Conservation (phyloP, 1,139 yeast genomes). For the Suhomyces terraborum region DNA sequence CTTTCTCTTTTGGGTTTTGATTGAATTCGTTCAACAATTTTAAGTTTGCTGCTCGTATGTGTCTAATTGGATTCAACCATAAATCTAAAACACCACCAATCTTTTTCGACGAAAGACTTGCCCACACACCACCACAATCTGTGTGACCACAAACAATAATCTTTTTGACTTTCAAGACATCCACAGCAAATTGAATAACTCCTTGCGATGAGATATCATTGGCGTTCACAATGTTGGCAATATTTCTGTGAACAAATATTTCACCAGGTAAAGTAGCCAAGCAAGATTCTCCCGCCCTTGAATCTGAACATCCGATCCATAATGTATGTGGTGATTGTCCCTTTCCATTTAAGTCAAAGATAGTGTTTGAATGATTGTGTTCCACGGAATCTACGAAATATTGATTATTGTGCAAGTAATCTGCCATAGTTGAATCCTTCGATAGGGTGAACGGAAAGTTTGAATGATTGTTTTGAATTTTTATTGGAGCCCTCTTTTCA, state of each 20-base stretch:
- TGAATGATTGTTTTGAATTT: conserved; percentile 13
- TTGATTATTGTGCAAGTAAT: conserved; percentile 67
- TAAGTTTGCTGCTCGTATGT: conserved; percentile 63
- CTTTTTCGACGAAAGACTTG: conserved; percentile 69
- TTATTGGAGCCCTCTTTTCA: conserved; percentile 7
- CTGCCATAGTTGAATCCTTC: conserved; percentile 59
- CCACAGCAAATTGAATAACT: conserved; percentile 87
- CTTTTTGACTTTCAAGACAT: conserved; percentile 78
- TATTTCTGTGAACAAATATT: conserved; percentile 88
- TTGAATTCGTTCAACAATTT: conserved; percentile 44
- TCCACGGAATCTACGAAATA: conserved; percentile 65
- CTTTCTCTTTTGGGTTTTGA: conserved; percentile 55
- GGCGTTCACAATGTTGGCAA: conserved; percentile 77
- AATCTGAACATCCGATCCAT: conserved; percentile 96
- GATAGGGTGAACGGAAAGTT: conserved; percentile 58
- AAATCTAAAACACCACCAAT: conserved; percentile 76
- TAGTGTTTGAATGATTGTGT: conserved; percentile 56
- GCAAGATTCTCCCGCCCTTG: conserved; percentile 82
- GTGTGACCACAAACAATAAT: conserved; percentile 96
- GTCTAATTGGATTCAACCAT: conserved; percentile 77
- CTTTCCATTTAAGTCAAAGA: conserved; percentile 69
- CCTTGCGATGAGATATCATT: conserved; percentile 79
- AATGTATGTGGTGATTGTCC: conserved; percentile 94
- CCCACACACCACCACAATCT: conserved; percentile 96
- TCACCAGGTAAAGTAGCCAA: conserved; percentile 90